These are phyloP conservation scores for Trypanosoma melophagium DNA, from an alignment of 208 protist species.

Conservation along the genomic window DNA sequence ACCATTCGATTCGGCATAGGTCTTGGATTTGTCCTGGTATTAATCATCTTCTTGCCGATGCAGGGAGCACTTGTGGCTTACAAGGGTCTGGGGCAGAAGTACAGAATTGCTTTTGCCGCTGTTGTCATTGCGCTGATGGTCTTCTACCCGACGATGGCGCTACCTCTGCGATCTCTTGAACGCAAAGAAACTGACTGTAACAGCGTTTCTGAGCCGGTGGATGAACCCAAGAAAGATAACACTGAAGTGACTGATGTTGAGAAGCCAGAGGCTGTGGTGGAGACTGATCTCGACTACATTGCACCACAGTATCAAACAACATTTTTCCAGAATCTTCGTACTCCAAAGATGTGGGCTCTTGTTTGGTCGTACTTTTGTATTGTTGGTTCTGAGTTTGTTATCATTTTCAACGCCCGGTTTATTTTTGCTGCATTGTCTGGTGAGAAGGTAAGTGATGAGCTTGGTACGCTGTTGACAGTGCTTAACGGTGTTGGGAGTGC, in stretches of 20 bases:
- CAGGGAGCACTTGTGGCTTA: constrained; percentile 57
- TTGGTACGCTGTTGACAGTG: constrained; percentile 22
- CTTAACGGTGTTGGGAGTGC: constrained; percentile 31
- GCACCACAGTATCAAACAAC: constrained; percentile 27
- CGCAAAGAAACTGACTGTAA: not conserved
- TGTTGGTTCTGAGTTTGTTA: constrained; percentile 23
- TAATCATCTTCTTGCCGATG: constrained; percentile 66
- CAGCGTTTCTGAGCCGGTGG: not conserved
- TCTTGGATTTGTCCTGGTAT: constrained; percentile 51
- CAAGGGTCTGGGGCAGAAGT: constrained; percentile 25
- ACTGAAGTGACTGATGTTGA: not conserved
- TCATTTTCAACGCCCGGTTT: constrained; percentile 23
- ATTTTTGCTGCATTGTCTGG: constrained; percentile 13
- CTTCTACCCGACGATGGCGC: constrained; percentile 44
- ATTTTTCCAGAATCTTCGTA: constrained; percentile 13
- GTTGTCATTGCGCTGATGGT: constrained; percentile 35
- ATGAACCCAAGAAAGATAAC: not conserved
- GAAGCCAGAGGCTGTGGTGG: not conserved
- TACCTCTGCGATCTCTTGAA: constrained; percentile 58
- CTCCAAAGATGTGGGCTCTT: constrained; percentile 11
- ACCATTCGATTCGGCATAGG: constrained; percentile 58
- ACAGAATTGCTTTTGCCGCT: constrained; percentile 44
- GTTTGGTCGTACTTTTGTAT: constrained; percentile 20
- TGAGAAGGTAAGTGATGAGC: not conserved
- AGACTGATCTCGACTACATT: constrained; percentile 29